Base-by-base conservation (phyloP, 306 rosid species). In the Trifolium fragiferum region DNA sequence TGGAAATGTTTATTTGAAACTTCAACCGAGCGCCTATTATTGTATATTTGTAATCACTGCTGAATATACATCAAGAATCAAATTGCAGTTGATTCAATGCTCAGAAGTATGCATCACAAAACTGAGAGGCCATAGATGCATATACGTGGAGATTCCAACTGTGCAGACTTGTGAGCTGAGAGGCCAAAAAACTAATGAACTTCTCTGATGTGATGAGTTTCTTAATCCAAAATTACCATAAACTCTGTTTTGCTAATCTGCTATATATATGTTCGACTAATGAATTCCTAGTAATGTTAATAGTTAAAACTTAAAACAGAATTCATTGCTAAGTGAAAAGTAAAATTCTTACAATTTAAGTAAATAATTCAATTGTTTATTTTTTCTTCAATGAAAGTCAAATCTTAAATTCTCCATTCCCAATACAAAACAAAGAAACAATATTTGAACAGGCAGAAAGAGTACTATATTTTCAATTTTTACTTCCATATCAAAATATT, bases 301-400 rank as follows among this genome's bases (percentile, higher is more conserved):
- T 44, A 72, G 43, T 71, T 27, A 27, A 27, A 27, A 27, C 30
- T 27, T 40, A 23, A 66, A 54, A 76, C 59, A 60, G n/a, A 65
- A 35, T 9, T 5, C 10, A 38, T 47, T 30, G 40, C 53, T 13
- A 49, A 41, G 54, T 20, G 74, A 30, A 64, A 27, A 33, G 21
- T 35, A 3, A 38, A 25, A 32, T 32, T 64, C 66, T 59, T 23
- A 66, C 37, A 66, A 13, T 37, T 30, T 60, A 38, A 58, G 40
- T 76, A 5, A 14, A n/a, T 8, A 81, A 64, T 33, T 80, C 37
- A 46, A 43, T 1, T 23, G 25, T 23, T 23, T 23, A 23, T 23
- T 23, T 70, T 70, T 38, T 49, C 12, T 5, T 46, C 40, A 49
- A 58, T 27, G 62, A 64, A 58, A 53, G 70, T 21, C 21, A 21